These are phyloP conservation scores for Hyaloperonospora brassicae DNA, from an alignment of 352 stramenopile genomes.

Conservation along the genomic window DNA sequence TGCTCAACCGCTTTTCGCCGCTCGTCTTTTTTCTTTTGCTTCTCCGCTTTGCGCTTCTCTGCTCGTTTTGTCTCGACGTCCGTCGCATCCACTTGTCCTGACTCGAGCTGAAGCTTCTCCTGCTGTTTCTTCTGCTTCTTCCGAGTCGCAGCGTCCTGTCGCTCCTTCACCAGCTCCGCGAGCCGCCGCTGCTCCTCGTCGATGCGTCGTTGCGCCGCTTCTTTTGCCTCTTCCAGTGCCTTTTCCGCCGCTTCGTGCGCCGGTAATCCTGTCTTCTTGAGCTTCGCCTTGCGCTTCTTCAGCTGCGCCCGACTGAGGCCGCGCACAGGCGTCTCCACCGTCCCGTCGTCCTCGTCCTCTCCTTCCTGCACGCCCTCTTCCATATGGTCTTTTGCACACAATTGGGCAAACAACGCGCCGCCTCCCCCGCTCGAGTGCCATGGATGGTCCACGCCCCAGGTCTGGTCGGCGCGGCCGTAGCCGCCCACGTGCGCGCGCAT, in stretches of 20 bases:
- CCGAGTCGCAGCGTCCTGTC: slow-evolving; percentile 17
- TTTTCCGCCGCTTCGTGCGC: slow-evolving; percentile 22
- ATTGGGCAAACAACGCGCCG: slow-evolving; percentile 32
- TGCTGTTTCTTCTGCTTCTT: slow-evolving; percentile 25
- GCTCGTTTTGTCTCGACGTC: slow-evolving; percentile 12
- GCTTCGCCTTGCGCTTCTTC: slow-evolving; percentile 71
- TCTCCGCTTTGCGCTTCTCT: slow-evolving; percentile 36
- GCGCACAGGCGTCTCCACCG: slow-evolving; percentile 30
- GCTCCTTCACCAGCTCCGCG: slow-evolving; percentile 9
- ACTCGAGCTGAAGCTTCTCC: slow-evolving; percentile 6
- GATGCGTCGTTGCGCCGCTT: slow-evolving; percentile 27
- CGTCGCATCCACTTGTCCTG: slow-evolving; percentile 13
- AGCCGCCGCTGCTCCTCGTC: slow-evolving; percentile 13
- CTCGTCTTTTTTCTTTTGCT: slow-evolving; percentile 30
- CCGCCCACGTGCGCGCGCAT: slow-evolving; percentile 66
- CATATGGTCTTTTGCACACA: slow-evolving; percentile 54
- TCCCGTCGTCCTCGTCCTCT: slow-evolving; percentile 14
- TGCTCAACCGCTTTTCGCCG: slow-evolving; percentile 30
- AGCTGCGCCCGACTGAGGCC: slow-evolving; percentile 63
- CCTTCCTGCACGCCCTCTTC: slow-evolving; percentile 46
- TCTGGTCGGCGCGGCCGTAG: slow-evolving; percentile 73
- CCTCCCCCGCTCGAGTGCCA: slow-evolving; percentile 58
- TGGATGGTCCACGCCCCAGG: slow-evolving; percentile 68
- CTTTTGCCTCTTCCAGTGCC: slow-evolving; percentile 25
- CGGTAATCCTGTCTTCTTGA: slow-evolving; percentile 50